A percentile compares a stretch with the other conserved stretches of the same genome.
Evolutionary conservation across 352 stramenopile species (phyloP).

Genomic region (Pythium rishiriense): DNA sequence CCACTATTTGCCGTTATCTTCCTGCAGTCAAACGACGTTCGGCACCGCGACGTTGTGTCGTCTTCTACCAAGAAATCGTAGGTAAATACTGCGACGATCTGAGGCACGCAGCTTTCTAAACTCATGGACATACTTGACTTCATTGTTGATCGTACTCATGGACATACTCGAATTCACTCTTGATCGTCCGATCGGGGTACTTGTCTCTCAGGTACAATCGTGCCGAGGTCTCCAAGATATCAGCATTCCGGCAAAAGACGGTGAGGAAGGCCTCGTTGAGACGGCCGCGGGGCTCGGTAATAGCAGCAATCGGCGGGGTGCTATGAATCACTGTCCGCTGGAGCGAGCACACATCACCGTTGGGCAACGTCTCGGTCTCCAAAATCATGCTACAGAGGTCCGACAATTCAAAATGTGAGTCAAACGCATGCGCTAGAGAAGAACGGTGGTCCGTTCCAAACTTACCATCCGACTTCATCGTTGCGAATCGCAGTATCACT

Average conservation of each 20-base stretch:
- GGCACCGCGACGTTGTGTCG: no score
- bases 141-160: conserved; percentile 8
- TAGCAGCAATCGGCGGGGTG: conserved; percentile 58
- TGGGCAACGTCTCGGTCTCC: conserved; percentile 50
- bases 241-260: conserved; percentile 72
- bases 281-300: conserved; percentile 66
- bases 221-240: conserved; percentile 67
- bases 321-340: conserved; percentile 73
- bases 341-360: conserved; percentile 52
- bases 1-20: no score
- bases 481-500: conserved; percentile 67
- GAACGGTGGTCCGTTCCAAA: not conserved
- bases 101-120: no score
- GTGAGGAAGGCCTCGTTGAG: conserved; percentile 81
- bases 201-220: conserved; percentile 60
- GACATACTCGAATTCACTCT: conserved; percentile 28
- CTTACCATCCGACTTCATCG: conserved; percentile 79
- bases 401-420: no score
- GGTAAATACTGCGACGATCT: not conserved
- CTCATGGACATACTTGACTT: not conserved
- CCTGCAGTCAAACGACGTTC: no score
- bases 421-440: no score
- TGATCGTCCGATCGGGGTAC: conserved; percentile 38
- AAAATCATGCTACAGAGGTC: conserved; percentile 64
- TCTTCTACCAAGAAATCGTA: no score